Evolutionary conservation across 2,329 filamentous ascomycete species (phyloP).

Genomic region (Colletotrichum cuscutae): DNA sequence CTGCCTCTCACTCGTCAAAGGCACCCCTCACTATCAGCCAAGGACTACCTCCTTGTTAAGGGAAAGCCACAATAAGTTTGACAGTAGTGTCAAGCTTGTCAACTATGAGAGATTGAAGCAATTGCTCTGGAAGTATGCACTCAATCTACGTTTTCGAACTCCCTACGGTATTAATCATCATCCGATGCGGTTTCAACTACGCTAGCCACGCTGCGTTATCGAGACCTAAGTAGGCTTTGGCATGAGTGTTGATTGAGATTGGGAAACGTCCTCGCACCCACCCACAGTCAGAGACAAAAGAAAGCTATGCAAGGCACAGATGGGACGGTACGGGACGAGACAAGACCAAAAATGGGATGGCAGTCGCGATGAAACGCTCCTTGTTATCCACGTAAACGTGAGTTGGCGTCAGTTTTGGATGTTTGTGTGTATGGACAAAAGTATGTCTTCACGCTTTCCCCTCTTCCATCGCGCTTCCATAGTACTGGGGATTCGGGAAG

Average conservation of each 20-base stretch:
- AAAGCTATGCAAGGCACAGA: neutral
- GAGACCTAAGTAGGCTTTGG: neutral
- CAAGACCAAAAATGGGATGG: neutral
- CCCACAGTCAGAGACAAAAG: neutral
- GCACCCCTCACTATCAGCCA: no score
- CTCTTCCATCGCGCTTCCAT: neutral
- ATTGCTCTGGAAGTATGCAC: neutral
- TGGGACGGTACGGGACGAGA: neutral
- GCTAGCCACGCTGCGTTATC: neutral
- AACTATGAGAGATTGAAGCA: neutral
- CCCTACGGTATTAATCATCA: neutral
- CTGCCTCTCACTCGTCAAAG: neutral
- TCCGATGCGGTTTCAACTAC: no score
- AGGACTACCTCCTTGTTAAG: neutral
- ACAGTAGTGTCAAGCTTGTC: neutral
- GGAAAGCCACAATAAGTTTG: neutral
- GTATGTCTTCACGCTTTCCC: neutral
- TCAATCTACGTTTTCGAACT: neutral
- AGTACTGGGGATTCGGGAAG: neutral
- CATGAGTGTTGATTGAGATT: neutral
- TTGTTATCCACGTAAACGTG: neutral
- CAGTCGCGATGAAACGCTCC: neutral
- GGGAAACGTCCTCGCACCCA: neutral
- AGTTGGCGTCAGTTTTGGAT: neutral
- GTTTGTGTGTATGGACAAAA: neutral